These are phyloP conservation scores for Trypanosomatidae sp. DNA, from an alignment of 208 protist species.

Conservation along the genomic window DNA sequence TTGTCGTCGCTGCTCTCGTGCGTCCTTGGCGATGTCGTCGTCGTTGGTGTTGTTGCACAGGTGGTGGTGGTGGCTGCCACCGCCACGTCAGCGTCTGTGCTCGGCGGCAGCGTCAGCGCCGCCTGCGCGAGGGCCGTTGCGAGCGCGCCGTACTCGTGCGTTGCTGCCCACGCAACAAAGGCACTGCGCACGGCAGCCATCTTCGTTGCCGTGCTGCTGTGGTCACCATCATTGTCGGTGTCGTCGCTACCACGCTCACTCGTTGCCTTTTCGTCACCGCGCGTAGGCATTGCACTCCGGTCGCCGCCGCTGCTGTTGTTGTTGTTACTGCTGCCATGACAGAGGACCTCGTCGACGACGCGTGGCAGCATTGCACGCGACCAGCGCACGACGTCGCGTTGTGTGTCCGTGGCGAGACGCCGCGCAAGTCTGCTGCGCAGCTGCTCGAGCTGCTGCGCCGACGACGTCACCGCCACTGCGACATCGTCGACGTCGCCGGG, in stretches of 20 bases:
- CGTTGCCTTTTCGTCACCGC: no score
- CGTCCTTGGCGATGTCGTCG: neutral
- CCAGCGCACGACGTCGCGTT: conserved; percentile 34
- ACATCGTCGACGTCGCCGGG: conserved; percentile 37
- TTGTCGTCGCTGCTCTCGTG: neutral
- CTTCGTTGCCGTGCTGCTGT: neutral
- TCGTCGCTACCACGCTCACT: neutral
- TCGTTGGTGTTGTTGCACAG: neutral
- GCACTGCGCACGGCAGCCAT: neutral
- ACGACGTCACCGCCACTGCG: conserved; percentile 15
- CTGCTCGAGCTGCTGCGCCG: conserved; percentile 21
- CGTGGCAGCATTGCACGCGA: conserved; percentile 16
- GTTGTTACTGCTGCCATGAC: conserved; percentile 11
- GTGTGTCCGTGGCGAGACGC: conserved; percentile 41
- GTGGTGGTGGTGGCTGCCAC: no score
- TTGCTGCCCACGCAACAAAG: neutral
- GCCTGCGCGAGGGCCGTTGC: conserved; percentile 25
- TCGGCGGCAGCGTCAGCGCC: conserved; percentile 30
- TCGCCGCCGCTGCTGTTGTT: conserved; percentile 7
- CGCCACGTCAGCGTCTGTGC: no score
- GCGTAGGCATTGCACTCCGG: no score
- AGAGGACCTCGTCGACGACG: conserved; percentile 31
- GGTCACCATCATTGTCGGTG: no score
- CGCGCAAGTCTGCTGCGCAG: conserved; percentile 50
- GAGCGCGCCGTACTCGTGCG: conserved; percentile 3